These are phyloP conservation scores for Podaxis sp. DNA, from an alignment of 768 basidiomycete genomes.

Conservation along the genomic window DNA sequence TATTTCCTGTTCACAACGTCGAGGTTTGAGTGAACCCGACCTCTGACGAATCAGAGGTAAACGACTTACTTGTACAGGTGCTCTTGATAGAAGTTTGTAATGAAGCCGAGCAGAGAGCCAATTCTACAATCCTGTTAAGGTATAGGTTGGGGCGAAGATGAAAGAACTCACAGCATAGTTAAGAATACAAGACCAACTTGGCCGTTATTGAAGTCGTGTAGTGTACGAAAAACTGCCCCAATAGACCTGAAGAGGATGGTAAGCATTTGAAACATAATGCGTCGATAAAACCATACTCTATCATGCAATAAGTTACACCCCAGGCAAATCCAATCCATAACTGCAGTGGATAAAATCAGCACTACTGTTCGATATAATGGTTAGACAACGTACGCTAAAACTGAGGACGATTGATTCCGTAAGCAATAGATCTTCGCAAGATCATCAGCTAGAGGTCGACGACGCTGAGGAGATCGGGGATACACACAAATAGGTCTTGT, in stretches of 20 bases:
- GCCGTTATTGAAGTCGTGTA: conserved; percentile 59
- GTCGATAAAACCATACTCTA: conserved; percentile 37
- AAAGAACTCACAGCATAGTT: conserved; percentile 43
- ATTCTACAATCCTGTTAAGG: conserved; percentile 32
- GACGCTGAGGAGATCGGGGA: background rate
- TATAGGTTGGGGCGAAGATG: background rate
- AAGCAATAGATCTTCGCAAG: conserved; percentile 47
- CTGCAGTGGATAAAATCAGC: conserved; percentile 24
- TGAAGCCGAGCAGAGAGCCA: conserved; percentile 47
- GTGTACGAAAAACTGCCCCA: conserved; percentile 38
- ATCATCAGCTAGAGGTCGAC: background rate
- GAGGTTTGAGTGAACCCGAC: background rate
- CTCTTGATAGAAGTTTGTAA: conserved; percentile 44
- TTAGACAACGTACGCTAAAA: conserved; percentile 57
- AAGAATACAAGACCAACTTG: conserved; percentile 58
- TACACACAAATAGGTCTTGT: conserved; percentile 67
- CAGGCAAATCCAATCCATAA: conserved; percentile 73
- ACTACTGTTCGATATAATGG: conserved; percentile 5
- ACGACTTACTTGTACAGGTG: conserved; percentile 41
- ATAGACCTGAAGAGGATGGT: background rate
- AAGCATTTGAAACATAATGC: background rate
- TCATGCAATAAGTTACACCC: conserved; percentile 69
- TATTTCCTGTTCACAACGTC: conserved; percentile 23
- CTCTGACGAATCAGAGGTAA: background rate
- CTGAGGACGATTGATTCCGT: conserved; percentile 74